Evolutionary conservation across 2,329 filamentous ascomycete species (phyloP).

Genomic region (Knufia fluminis): DNA sequence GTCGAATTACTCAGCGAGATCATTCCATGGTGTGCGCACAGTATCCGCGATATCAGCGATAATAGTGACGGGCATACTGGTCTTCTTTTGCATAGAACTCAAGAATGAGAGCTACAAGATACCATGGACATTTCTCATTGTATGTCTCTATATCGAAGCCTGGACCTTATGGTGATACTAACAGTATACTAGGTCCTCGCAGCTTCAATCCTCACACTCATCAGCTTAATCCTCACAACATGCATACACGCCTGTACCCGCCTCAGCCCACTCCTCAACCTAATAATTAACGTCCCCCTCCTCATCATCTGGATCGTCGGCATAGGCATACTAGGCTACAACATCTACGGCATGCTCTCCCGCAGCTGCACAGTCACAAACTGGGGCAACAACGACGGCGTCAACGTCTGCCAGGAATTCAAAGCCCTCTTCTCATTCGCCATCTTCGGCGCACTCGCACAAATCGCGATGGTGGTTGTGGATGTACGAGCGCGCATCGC

Average conservation of each 20-base stretch:
- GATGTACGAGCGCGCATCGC: constrained; percentile 42
- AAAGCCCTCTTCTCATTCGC: constrained; percentile 52
- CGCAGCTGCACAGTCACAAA: constrained; percentile 41
- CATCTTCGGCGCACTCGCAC: constrained; percentile 38
- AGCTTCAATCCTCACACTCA: constrained; percentile 43
- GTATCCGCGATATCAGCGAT: constrained; percentile 42
- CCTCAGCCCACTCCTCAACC: constrained; percentile 44
- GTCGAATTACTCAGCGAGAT: constrained; percentile 32
- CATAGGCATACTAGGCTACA: constrained; percentile 45
- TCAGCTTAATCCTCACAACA: constrained; percentile 41
- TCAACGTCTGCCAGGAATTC: constrained; percentile 49
- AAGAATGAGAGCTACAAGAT: constrained; percentile 42
- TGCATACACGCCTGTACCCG: constrained; percentile 43
- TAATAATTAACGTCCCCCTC: constrained; percentile 40
- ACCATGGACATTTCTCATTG: constrained; percentile 52
- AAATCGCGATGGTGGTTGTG: constrained; percentile 39
- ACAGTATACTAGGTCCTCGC: constrained; percentile 39
- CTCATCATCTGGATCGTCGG: constrained; percentile 44
- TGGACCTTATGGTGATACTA: neutral
- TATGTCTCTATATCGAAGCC: constrained; percentile 27
- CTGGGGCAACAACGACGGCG: constrained; percentile 47
- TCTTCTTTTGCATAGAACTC: constrained; percentile 47
- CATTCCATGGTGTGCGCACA: constrained; percentile 33
- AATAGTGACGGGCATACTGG: constrained; percentile 46
- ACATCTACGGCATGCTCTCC: constrained; percentile 43